Conservation (phyloP, 1,284 basidiomycete species). For the Sporisorium sorghi region DNA sequence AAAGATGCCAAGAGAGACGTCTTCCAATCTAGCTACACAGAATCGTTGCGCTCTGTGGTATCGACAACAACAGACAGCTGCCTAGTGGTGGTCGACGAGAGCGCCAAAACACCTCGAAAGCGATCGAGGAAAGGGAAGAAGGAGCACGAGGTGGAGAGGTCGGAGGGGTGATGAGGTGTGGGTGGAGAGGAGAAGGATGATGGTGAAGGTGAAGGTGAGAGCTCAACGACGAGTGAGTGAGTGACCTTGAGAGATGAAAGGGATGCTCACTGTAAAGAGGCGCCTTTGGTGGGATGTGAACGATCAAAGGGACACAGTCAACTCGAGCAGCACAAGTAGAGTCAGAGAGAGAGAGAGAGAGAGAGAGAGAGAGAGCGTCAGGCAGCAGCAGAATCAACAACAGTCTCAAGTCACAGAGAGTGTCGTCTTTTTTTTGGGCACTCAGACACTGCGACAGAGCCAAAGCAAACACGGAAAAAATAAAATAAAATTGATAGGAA, state of each 20-base stretch:
- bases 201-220: conserved; percentile 6
- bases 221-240: conserved; percentile 1
- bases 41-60: background rate
- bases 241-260: background rate
- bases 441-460: too few relatives aligned
- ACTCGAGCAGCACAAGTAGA: background rate
- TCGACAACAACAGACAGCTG: background rate
- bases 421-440: too few relatives aligned
- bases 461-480: too few relatives aligned
- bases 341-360: too few relatives aligned
- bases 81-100: conserved; percentile 1
- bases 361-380: too few relatives aligned
- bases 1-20: background rate
- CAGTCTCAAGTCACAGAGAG: background rate
- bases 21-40: background rate
- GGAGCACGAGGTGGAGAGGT: conserved; percentile 2
- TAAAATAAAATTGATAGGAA: too few relatives aligned
- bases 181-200: conserved; percentile 9
- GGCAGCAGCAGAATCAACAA: background rate
- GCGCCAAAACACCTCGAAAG: background rate
- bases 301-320: background rate
- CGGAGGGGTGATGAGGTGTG: conserved; percentile 12
- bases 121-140: background rate
- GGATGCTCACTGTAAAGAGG: background rate
- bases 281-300: conserved; percentile 6